These are phyloP conservation scores for Massariosphaeria phaeospora DNA, from an alignment of 495 filamentous ascomycete genomes.

Conservation along the genomic window DNA sequence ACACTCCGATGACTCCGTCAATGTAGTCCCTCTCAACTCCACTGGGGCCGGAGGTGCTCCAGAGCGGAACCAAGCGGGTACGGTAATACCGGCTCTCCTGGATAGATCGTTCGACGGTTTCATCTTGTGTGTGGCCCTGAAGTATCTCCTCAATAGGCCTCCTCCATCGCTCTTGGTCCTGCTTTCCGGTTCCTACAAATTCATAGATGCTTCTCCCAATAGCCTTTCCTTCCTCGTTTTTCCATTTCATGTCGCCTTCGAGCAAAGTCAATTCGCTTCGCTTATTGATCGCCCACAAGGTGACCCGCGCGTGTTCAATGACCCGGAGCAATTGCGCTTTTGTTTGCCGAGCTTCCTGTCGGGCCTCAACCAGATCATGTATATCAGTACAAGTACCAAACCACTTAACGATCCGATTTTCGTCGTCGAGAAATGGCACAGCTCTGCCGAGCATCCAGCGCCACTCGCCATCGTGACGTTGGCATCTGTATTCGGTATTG, in stretches of 20 bases:
- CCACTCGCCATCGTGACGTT: slow-evolving; percentile 57
- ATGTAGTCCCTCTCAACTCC: slow-evolving; percentile 48
- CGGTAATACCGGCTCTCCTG: slow-evolving; percentile 56
- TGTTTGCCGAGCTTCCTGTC: slow-evolving; percentile 54
- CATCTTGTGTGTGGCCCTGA: slow-evolving; percentile 47
- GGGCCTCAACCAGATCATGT: slow-evolving; percentile 57
- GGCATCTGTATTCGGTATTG: slow-evolving; percentile 61
- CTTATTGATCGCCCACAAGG: slow-evolving; percentile 61
- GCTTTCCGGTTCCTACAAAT: slow-evolving; percentile 45
- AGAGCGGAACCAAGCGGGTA: slow-evolving; percentile 58
- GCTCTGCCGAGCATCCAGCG: slow-evolving; percentile 68
- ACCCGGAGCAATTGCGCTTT: slow-evolving; percentile 60
- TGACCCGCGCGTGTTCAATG: slow-evolving; percentile 62
- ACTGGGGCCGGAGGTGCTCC: slow-evolving; percentile 44
- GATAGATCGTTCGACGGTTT: slow-evolving; percentile 49
- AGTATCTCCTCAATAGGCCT: slow-evolving; percentile 56
- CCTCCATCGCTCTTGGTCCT: slow-evolving; percentile 39
- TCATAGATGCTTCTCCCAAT: slow-evolving; percentile 58
- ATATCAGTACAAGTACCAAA: slow-evolving; percentile 68
- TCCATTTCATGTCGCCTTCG: slow-evolving; percentile 58
- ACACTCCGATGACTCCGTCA: slow-evolving; percentile 59
- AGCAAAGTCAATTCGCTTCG: slow-evolving; percentile 55
- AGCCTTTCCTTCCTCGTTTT: slow-evolving; percentile 22
- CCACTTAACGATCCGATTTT: slow-evolving; percentile 66
- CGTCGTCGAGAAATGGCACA: slow-evolving; percentile 54